Percentiles rank a stretch among this genome's conserved stretches.
These are phyloP conservation scores for Diversispora eburnea DNA, from an alignment of 192 early-diverging fungal species.

Conservation along the genomic window DNA sequence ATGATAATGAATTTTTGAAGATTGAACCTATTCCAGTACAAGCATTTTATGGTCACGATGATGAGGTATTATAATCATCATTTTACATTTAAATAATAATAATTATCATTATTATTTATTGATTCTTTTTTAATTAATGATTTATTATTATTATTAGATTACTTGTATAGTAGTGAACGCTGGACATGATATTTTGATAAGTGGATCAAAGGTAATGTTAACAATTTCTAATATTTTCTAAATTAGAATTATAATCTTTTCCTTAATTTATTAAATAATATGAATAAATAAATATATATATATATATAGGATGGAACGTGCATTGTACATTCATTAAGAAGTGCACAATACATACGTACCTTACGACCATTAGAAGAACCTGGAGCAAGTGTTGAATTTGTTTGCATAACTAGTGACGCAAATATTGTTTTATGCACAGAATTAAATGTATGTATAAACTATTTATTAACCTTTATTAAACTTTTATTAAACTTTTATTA, in stretches of 20 bases:
- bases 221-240: neutral
- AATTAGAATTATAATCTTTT: neutral
- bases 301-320: conserved; percentile 26
- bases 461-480: neutral
- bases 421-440: conserved; percentile 22
- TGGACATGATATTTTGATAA: conserved; percentile 28
- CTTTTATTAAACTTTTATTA: neutral
- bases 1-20: conserved; percentile 27
- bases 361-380: conserved; percentile 17
- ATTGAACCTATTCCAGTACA: conserved; percentile 9
- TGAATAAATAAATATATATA: neutral
- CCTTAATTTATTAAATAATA: neutral
- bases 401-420: conserved; percentile 21
- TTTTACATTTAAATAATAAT: too few relatives aligned
- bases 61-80: conserved; percentile 15
- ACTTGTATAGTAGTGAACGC: conserved; percentile 26
- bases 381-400: conserved; percentile 15
- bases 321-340: conserved; percentile 24
- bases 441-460: conserved; percentile 11
- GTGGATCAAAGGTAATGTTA: conserved; percentile 16
- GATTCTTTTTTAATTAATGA: too few relatives aligned
- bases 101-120: too few relatives aligned
- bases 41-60: conserved; percentile 29
- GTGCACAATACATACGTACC: conserved; percentile 25
- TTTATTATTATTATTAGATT: conserved; percentile 5